A percentile compares a stretch with the other conserved stretches of the same genome.
Conservation (phyloP, 768 basidiomycete genomes). For the Termitomyces heimii region DNA sequence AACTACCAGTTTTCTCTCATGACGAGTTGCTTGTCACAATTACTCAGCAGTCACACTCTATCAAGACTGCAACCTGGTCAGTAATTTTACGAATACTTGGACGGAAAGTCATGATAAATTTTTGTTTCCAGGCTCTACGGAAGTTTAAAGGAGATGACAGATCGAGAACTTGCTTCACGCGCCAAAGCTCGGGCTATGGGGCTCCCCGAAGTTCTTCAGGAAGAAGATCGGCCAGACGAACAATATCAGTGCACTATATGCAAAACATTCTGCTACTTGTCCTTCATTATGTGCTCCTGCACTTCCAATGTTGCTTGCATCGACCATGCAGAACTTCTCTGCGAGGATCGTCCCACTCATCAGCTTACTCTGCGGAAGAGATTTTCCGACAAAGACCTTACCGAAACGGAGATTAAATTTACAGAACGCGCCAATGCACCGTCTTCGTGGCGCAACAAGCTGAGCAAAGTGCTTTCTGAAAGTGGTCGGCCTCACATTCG, state of each 20-base stretch:
- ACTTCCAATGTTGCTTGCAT: slow-evolving; percentile 77
- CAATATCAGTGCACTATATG: slow-evolving; percentile 93
- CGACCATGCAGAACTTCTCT: slow-evolving; percentile 77
- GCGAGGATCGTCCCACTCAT: slow-evolving; percentile 40
- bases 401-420: slow-evolving; percentile 60
- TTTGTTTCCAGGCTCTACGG: slow-evolving; percentile 63
- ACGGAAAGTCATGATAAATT: neutral
- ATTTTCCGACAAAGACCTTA: slow-evolving; percentile 73
- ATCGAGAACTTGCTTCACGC: slow-evolving; percentile 72
- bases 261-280: slow-evolving; percentile 93
- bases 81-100: slow-evolving; percentile 15
- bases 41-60: slow-evolving; percentile 88
- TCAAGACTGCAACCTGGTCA: slow-evolving; percentile 91
- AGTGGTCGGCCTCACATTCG: slow-evolving; percentile 70
- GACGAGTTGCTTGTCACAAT: slow-evolving; percentile 97
- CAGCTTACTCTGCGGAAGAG: slow-evolving; percentile 69
- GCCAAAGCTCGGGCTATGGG: slow-evolving; percentile 50
- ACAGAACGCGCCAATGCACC: slow-evolving; percentile 71
- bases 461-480: slow-evolving; percentile 61
- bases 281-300: slow-evolving; percentile 83
- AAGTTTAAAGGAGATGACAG: slow-evolving; percentile 83
- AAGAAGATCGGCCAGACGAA: slow-evolving; percentile 82
- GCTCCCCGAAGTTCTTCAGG: slow-evolving; percentile 66
- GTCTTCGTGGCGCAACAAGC: slow-evolving; percentile 65
- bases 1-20: slow-evolving; percentile 96